phyloP scores from a whole-genome alignment of 75 land plant genomes.

The Isoetes taiwanensis region DNA sequence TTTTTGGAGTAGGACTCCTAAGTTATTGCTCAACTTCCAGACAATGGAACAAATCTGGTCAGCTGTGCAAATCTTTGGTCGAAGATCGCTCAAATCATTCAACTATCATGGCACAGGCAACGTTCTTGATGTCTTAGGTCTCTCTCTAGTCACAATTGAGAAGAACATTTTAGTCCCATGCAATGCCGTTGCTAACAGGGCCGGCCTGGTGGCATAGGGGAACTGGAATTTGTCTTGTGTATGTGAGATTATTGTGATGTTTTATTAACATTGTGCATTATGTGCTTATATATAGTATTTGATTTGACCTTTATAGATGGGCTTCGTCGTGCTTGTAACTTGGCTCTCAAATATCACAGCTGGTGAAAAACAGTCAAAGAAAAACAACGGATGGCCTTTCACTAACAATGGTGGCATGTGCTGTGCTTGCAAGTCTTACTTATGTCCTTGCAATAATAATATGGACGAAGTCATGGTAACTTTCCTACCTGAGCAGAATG shows the following conservation, averaged over 20 bases:
- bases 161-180: too few relatives aligned
- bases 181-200: too few relatives aligned
- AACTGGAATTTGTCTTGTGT: constrained; percentile 13
- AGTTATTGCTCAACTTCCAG: background rate
- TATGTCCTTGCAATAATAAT: constrained; percentile 30
- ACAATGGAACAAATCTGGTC: too few relatives aligned
- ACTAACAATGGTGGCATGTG: constrained; percentile 33
- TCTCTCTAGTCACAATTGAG: too few relatives aligned
- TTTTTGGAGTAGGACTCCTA: background rate
- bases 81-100: too few relatives aligned
- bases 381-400: constrained; percentile 31
- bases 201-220: constrained; percentile 21
- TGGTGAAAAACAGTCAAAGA: constrained; percentile 24
- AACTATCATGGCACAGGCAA: too few relatives aligned
- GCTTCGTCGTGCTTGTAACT: constrained; percentile 25
- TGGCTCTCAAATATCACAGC: constrained; percentile 30
- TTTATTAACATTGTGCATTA: too few relatives aligned
- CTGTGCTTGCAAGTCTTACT: constrained; percentile 29
- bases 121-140: too few relatives aligned
- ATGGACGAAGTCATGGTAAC: constrained; percentile 28
- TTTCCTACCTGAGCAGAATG: too few relatives aligned
- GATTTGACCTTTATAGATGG: constrained; percentile 24
- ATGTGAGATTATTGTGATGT: too few relatives aligned
- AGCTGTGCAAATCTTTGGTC: too few relatives aligned
- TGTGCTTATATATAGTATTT: too few relatives aligned